Percentiles rank a stretch among this genome's conserved stretches.
These are phyloP conservation scores for Allomyces macrogynus DNA, from an alignment of 192 early-diverging fungal genomes.

Conservation along the genomic window DNA sequence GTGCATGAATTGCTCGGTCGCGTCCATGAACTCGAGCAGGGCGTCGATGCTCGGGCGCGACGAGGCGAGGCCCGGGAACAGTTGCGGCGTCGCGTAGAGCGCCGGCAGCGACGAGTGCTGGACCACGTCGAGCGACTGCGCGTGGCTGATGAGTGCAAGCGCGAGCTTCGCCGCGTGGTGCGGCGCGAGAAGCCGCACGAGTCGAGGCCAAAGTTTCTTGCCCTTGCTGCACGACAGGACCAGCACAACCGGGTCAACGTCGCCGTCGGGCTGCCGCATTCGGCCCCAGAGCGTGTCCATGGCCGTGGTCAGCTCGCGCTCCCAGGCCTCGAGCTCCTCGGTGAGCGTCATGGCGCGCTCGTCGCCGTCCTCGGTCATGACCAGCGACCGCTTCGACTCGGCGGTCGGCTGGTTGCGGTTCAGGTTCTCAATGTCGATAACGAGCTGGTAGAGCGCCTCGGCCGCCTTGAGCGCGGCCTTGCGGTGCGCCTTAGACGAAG, in stretches of 20 bases:
- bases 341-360: background rate
- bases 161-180: conserved; percentile 70
- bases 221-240: conserved; percentile 76
- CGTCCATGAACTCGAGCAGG: conserved; percentile 22
- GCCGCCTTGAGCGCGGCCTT: background rate
- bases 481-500: background rate
- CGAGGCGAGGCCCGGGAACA: conserved; percentile 34
- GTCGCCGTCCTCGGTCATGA: background rate
- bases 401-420: background rate
- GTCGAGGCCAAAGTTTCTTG: conserved; percentile 66
- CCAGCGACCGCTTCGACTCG: background rate
- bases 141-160: conserved; percentile 18
- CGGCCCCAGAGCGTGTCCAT: too few species aligned
- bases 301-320: background rate
- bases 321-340: background rate
- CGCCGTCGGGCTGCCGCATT: background rate
- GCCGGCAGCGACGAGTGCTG: conserved; percentile 27
- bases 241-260: conserved; percentile 8
- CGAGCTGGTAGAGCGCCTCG: background rate
- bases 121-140: conserved; percentile 20
- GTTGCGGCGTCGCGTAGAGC: conserved; percentile 50
- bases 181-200: conserved; percentile 48
- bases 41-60: conserved; percentile 11
- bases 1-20: conserved; percentile 71
- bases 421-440: background rate